Percentiles rank a stretch among this genome's conserved stretches.
phyloP scores from a whole-genome alignment of 495 filamentous ascomycete genomes.

The Neurospora sublineolata region DNA sequence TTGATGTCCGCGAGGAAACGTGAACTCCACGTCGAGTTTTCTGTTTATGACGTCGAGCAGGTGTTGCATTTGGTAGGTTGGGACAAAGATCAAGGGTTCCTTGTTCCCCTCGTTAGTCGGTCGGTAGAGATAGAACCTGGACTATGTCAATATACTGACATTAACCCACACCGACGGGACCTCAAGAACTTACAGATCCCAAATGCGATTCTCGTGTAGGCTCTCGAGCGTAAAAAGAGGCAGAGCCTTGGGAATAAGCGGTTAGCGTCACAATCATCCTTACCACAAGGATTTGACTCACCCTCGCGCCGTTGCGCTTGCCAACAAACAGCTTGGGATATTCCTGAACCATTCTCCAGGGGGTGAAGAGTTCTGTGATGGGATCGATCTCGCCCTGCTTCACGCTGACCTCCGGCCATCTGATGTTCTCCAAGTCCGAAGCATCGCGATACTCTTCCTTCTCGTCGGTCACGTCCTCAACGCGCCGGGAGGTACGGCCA shows the following conservation, averaged over 20 bases:
- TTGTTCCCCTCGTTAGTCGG: constrained; percentile 23
- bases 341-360: constrained; percentile 44
- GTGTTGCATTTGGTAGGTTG: constrained; percentile 46
- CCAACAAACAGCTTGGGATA: constrained; percentile 51
- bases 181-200: constrained; percentile 59
- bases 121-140: constrained; percentile 49
- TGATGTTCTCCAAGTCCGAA: constrained; percentile 7
- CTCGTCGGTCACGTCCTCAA: constrained; percentile 1
- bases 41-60: constrained; percentile 51
- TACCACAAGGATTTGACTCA: constrained; percentile 11
- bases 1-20: constrained; percentile 37
- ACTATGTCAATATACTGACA: neutral
- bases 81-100: constrained; percentile 51
- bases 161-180: neutral
- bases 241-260: constrained; percentile 19
- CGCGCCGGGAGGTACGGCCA: neutral
- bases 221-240: constrained; percentile 50
- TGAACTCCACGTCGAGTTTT: constrained; percentile 32
- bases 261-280: neutral
- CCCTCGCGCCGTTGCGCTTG: constrained; percentile 30
- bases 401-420: constrained; percentile 14
- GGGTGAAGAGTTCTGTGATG: constrained; percentile 38
- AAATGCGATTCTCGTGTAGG: constrained; percentile 38
- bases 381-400: constrained; percentile 16
- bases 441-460: neutral